These are phyloP conservation scores for Brasenia schreberi DNA, from an alignment of 164 flowering plant species.

Conservation along the genomic window DNA sequence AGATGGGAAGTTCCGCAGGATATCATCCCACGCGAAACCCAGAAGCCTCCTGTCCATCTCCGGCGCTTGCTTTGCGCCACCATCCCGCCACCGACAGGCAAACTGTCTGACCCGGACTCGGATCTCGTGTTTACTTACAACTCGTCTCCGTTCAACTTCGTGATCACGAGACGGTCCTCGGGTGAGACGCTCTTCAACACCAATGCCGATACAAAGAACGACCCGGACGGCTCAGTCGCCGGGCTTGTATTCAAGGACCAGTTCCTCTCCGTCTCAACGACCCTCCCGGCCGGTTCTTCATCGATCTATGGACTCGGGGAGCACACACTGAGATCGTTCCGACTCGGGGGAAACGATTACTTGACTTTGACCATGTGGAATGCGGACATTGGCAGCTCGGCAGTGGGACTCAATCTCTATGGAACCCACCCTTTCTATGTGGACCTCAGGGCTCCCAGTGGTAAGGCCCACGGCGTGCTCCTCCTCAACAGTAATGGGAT, in stretches of 20 bases:
- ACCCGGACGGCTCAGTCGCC: conserved; percentile 12
- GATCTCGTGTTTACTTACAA: conserved; percentile 17
- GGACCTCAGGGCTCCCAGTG: conserved; percentile 43
- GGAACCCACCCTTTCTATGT: conserved; percentile 85
- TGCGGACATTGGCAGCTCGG: conserved; percentile 37
- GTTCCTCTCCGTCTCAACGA: conserved; percentile 50
- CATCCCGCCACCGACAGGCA: neutral
- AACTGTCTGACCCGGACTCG: conserved; percentile 12
- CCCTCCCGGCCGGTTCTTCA: conserved; percentile 36
- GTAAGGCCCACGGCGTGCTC: conserved; percentile 41
- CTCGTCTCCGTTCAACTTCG: conserved; percentile 12
- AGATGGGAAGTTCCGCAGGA: conserved; percentile 68
- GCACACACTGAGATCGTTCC: conserved; percentile 59
- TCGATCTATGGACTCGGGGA: conserved; percentile 73
- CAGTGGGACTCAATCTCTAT: conserved; percentile 44
- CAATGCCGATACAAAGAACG: conserved; percentile 5
- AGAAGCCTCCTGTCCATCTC: conserved; percentile 5
- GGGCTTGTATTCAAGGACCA: conserved; percentile 67
- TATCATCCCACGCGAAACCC: conserved; percentile 27
- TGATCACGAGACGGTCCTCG: conserved; percentile 14
- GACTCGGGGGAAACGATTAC: conserved; percentile 25
- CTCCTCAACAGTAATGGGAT: conserved; percentile 32
- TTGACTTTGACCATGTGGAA: conserved; percentile 71
- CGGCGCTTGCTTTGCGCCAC: conserved; percentile 4
- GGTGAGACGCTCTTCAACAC: conserved; percentile 21